Evolutionary conservation across 129 eudicot genomes (phyloP), one percentile per base, ranked within the genome.

Genomic region (Helichrysum umbraculigerum): DNA sequence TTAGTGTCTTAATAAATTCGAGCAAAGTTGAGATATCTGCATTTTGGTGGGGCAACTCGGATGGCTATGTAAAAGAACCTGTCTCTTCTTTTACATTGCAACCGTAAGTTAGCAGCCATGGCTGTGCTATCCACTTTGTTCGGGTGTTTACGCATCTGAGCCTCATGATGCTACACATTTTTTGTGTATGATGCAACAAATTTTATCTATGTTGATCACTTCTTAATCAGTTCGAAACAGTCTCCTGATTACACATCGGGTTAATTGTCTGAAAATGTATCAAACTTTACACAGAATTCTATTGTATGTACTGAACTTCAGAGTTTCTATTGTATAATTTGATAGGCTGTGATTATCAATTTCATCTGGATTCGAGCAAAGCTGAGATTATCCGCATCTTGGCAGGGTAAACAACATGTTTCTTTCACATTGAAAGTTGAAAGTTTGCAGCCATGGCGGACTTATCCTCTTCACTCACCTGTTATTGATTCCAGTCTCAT

Each of bases 101-200:
- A 20, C 29, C 1, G n/a, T 58, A 21, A 34, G 29, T 74, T 59
- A 60, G 70, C 70, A 56, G 66, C 76, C 66, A 54, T 57, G 52
- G 67, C 22, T 19, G 34, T 4, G 17, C 1, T 54, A 72, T 72
- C 66, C 35, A n/a, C 34, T 72, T 28, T 8, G 78, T 61, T 42
- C 5, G 7, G 7, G n/a, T 44, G 60, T 62, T 44, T 33, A 63
- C 61, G 22, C 11, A 74, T 74, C 71, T 62, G 60, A 61, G 78
- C 58, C 69, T 35, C 39, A 5, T 6, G 8, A 6, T 35, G 39
- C 6, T 35, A 5, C 39, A 35, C 7, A 35, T 35, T 35, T 35
- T 35, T 35, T n/a, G 39, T 35, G 39, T 5, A 35, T 6, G 39
- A 35, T 35, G 5, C 6, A 35, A 35, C 39, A 34, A 34, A 4